Conservation (phyloP, 139 green algal species). For the Volvox reticuliferus region DNA sequence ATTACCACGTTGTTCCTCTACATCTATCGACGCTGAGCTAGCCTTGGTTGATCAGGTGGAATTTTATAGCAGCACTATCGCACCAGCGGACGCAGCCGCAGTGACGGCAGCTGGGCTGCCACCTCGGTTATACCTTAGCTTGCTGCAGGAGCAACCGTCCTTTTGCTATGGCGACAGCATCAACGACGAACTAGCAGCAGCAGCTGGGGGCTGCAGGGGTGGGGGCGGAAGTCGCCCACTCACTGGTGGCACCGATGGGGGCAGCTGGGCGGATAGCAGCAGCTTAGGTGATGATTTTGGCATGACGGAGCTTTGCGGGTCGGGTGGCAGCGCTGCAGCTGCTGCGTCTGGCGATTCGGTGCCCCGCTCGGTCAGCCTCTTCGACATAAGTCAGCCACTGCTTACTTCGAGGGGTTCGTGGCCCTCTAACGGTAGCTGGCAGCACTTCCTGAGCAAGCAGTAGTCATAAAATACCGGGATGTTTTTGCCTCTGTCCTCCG, state of each 20-base stretch:
- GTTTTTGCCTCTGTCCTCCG: no score
- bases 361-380: neutral
- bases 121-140: neutral
- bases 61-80: neutral
- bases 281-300: neutral
- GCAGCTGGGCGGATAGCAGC: slow-evolving; percentile 12
- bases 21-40: neutral
- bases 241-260: neutral
- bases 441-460: slow-evolving; percentile 19
- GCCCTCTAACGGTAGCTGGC: slow-evolving; percentile 2
- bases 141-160: neutral
- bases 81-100: neutral
- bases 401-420: neutral
- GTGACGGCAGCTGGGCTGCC: neutral
- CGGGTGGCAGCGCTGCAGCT: neutral
- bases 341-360: neutral
- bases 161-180: neutral
- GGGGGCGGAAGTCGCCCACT: neutral
- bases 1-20: neutral
- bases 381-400: slow-evolving; percentile 18
- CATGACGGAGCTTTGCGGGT: neutral
- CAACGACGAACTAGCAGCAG: neutral
- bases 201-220: neutral
- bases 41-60: neutral
- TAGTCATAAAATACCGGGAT: neutral